These are phyloP conservation scores for Cordyceps fumosorosea DNA, from an alignment of 2,329 filamentous ascomycete species.

Conservation along the genomic window DNA sequence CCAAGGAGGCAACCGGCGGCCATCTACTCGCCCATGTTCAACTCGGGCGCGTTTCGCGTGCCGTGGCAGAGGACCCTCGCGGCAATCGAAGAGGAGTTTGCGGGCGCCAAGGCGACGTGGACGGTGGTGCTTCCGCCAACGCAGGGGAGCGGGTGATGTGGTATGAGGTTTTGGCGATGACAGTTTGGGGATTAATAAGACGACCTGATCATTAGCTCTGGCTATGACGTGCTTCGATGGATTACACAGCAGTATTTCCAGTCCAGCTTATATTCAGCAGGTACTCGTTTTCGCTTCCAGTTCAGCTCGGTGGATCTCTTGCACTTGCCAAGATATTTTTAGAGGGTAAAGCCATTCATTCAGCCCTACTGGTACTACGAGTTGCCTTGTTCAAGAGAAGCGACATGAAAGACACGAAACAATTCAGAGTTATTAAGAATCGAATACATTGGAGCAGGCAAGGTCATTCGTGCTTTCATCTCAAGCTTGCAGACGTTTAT, in stretches of 20 bases:
- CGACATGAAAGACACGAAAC: neutral
- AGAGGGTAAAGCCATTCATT: too few species aligned
- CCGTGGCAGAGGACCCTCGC: conserved; percentile 18
- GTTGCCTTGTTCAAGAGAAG: neutral
- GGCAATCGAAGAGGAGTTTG: conserved; percentile 8
- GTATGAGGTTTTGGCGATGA: neutral
- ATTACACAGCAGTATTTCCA: neutral
- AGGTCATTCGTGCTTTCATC: neutral
- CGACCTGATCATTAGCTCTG: neutral
- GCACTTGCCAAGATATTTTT: too few species aligned
- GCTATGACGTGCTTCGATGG: neutral
- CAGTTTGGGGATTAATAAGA: neutral
- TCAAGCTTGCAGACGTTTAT: neutral
- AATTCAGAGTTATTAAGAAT: neutral
- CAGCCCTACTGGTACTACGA: too few species aligned
- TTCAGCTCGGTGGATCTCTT: neutral
- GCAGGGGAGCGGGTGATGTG: neutral
- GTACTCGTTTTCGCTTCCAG: neutral
- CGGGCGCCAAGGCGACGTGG: neutral
- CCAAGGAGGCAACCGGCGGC: neutral
- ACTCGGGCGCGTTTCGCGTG: conserved; percentile 19
- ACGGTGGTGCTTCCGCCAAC: neutral
- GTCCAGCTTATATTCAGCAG: neutral
- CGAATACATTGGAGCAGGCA: neutral
- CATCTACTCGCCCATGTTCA: conserved; percentile 20